Evolutionary conservation across 192 early-diverging fungal genomes (phyloP).

Genomic region (Funneliformis mosseae): DNA sequence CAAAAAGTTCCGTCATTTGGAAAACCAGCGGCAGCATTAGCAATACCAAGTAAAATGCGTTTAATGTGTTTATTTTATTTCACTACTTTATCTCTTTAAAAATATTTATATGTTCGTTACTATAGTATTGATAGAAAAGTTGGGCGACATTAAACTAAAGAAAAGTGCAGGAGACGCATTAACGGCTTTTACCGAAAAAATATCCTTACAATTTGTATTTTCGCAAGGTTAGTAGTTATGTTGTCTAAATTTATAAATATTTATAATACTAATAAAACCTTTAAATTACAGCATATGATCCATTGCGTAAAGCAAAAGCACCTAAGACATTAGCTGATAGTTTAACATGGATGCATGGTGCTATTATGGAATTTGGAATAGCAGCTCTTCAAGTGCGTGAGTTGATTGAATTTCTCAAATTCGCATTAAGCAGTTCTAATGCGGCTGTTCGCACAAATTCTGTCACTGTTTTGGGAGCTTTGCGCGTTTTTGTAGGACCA

Average conservation of each 20-base stretch:
- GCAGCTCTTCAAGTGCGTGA: slow-evolving; percentile 72
- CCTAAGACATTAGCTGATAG: slow-evolving; percentile 91
- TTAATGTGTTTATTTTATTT: neutral
- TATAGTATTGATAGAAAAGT: slow-evolving; percentile 81
- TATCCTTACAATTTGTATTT: slow-evolving; percentile 81
- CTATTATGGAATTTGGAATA: slow-evolving; percentile 90
- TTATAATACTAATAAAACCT: neutral
- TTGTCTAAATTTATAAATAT: neutral
- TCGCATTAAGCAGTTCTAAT: slow-evolving; percentile 80
- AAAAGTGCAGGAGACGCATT: slow-evolving; percentile 81
- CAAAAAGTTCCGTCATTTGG: slow-evolving; percentile 64
- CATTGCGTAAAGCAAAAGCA: slow-evolving; percentile 78
- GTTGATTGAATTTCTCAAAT: slow-evolving; percentile 86
- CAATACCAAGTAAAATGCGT: slow-evolving; percentile 54
- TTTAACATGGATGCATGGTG: slow-evolving; percentile 83
- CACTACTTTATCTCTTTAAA: neutral
- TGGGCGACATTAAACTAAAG: slow-evolving; percentile 95
- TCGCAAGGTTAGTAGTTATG: slow-evolving; percentile 50
- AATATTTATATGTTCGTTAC: slow-evolving; percentile 11
- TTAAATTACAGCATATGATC: slow-evolving; percentile 59
- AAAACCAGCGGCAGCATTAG: slow-evolving; percentile 70
- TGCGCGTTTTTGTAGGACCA: slow-evolving; percentile 83
- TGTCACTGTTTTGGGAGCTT: slow-evolving; percentile 76
- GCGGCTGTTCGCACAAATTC: slow-evolving; percentile 79
- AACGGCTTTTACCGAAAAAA: slow-evolving; percentile 72